phyloP scores from a whole-genome alignment of 768 basidiomycete genomes.

The Xanthoconium purpureum region DNA sequence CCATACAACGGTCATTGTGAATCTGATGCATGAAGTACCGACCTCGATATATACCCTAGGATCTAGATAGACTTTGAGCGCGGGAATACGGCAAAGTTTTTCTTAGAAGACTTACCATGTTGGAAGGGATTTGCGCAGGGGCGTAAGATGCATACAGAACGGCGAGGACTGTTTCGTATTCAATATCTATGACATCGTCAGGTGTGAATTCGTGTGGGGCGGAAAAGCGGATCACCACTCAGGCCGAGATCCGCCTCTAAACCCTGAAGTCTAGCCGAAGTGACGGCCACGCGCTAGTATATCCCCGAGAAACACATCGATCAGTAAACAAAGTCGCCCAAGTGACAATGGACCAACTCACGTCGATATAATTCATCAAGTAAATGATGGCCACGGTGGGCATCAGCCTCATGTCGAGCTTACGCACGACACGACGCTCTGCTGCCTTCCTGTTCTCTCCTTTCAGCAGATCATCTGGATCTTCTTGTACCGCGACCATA shows the following conservation, averaged over 20 bases:
- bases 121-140: slow-evolving; percentile 64
- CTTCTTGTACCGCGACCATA: neutral
- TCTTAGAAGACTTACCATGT: slow-evolving; percentile 44
- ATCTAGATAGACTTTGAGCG: slow-evolving; percentile 35
- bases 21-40: neutral
- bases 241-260: slow-evolving; percentile 39
- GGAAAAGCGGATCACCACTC: slow-evolving; percentile 19
- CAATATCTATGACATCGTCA: slow-evolving; percentile 37
- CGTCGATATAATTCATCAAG: slow-evolving; percentile 29
- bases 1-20: neutral
- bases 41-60: slow-evolving; percentile 54
- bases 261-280: slow-evolving; percentile 39
- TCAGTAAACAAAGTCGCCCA: neutral
- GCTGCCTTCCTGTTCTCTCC: slow-evolving; percentile 12
- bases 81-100: too few species aligned
- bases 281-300: slow-evolving; percentile 36
- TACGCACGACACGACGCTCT: slow-evolving; percentile 25
- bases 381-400: slow-evolving; percentile 26
- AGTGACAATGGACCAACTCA: neutral
- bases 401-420: slow-evolving; percentile 29
- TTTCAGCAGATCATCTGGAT: slow-evolving; percentile 12
- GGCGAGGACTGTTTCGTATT: slow-evolving; percentile 52
- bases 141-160: slow-evolving; percentile 58
- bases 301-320: neutral
- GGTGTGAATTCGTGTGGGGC: neutral